Base-by-base conservation (phyloP, 257 asterid species). In the Lantana camara region DNA sequence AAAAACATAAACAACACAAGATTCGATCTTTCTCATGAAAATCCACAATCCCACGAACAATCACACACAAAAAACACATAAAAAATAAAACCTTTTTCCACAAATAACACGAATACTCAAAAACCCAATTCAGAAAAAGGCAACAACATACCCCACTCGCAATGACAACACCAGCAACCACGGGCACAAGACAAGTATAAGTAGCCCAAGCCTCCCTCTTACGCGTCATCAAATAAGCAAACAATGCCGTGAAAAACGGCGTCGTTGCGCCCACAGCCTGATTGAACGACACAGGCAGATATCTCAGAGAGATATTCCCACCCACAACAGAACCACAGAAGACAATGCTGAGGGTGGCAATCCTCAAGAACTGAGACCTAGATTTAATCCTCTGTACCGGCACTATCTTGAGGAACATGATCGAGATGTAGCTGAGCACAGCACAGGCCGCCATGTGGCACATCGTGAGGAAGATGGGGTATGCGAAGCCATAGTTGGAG, bases 381-480 rank as follows among this genome's bases (percentile, higher is more conserved):
- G 97, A 90, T 78, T 87, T 87, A 75, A 93, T 81, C 82, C 83
- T 78, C 85, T 93, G 99, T 7, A 77, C 66, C 14, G 97, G 96
- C 20, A 85, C 96, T 4, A 93, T 35, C 47, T 87, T 87, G 49
- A 93, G 76, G 79, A 87, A 84, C 42, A 80, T 63, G 54, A 93
- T 81, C 34, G 99, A 90, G 68, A 90, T 14, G 81, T 90, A 84
- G 81, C 99, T 93, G 78, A 90, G 87, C 51, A 84, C 57, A 32
- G 99, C 90, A 72, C 97, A 93, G 66, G 99, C 97, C 0, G 95
- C 69, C 99, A 93, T 93, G 84, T 93, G 99, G 77, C 97, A 90
- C 96, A 93, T 93, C 62, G 99, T 93, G 66, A 93, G 95, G 80
- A 93, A 93, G 19, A 90, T 75, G 2, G 99, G 99, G 72, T 73